A percentile compares a stretch with the other conserved stretches of the same genome.
Evolutionary conservation across 176 grass and related monocot species (phyloP).

Genomic region (Eleusine indica): DNA sequence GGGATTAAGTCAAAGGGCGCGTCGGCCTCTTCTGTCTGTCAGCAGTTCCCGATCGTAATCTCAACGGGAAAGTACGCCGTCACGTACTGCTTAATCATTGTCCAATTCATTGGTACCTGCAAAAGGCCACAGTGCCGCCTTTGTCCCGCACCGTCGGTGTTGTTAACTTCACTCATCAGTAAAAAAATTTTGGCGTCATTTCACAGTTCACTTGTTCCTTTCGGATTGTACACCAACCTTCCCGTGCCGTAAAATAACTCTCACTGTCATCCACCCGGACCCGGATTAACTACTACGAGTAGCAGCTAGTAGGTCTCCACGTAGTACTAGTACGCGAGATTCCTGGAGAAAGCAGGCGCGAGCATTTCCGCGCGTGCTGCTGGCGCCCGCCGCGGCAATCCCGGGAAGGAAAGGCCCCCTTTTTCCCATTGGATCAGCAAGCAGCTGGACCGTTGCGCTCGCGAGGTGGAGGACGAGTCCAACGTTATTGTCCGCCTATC

Average conservation of each 20-base stretch:
- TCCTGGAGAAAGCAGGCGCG: neutral
- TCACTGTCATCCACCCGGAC: neutral
- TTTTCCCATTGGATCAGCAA: neutral
- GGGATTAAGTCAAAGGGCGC: neutral
- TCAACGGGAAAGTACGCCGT: neutral
- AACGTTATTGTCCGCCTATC: conserved; percentile 24
- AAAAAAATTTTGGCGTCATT: too few species aligned
- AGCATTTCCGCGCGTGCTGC: conserved; percentile 16
- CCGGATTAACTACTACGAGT: too few species aligned
- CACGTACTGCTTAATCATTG: conserved; percentile 25
- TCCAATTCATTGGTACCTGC: neutral
- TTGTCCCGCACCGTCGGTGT: too few species aligned
- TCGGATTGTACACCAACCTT: too few species aligned
- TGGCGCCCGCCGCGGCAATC: conserved; percentile 31
- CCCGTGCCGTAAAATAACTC: too few species aligned
- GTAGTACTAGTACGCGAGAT: neutral
- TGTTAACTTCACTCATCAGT: too few species aligned
- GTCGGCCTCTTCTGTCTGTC: neutral
- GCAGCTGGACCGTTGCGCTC: neutral
- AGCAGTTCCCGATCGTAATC: neutral
- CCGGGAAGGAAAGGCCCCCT: conserved; percentile 20
- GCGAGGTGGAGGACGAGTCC: neutral
- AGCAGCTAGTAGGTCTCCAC: neutral
- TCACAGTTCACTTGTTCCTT: too few species aligned
- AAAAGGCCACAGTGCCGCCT: too few species aligned